These are phyloP conservation scores for Candida gorgasii DNA, from an alignment of 805 yeast genomes.

Conservation along the genomic window DNA sequence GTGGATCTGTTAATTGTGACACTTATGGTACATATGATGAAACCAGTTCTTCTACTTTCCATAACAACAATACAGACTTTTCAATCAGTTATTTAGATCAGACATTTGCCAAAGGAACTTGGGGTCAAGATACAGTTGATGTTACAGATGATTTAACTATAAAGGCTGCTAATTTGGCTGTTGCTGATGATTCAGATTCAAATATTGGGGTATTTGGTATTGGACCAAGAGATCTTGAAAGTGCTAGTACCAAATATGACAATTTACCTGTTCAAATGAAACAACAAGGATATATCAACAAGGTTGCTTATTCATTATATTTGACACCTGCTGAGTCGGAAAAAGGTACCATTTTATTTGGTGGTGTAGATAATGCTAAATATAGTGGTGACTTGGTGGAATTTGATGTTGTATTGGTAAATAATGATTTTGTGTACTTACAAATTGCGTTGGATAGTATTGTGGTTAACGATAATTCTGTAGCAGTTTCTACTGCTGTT, in stretches of 20 bases:
- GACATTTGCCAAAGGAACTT: slow-evolving; percentile 39
- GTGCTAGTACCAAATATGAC: slow-evolving; percentile 20
- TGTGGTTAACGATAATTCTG: slow-evolving; percentile 12
- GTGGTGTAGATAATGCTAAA: slow-evolving; percentile 33
- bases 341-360: slow-evolving; percentile 32
- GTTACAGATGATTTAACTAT: slow-evolving; percentile 14
- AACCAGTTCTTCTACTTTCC: slow-evolving; percentile 32
- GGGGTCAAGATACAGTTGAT: slow-evolving; percentile 20
- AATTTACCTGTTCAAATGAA: slow-evolving; percentile 39
- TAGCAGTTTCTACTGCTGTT: slow-evolving; percentile 9
- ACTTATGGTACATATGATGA: slow-evolving; percentile 40
- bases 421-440: slow-evolving; percentile 17
- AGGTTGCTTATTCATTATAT: slow-evolving; percentile 38
- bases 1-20: slow-evolving; percentile 24
- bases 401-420: slow-evolving; percentile 22
- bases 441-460: slow-evolving; percentile 22
- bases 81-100: slow-evolving; percentile 50
- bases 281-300: slow-evolving; percentile 35
- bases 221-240: slow-evolving; percentile 17
- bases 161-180: slow-evolving; percentile 21
- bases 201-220: slow-evolving; percentile 24
- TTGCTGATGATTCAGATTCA: slow-evolving; percentile 21
- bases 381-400: slow-evolving; percentile 24
- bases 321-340: slow-evolving; percentile 25
- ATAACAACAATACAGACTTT: slow-evolving; percentile 36